Evolutionary conservation across 345 rosid genomes (phyloP).

Genomic region (Lepidium africanum): DNA sequence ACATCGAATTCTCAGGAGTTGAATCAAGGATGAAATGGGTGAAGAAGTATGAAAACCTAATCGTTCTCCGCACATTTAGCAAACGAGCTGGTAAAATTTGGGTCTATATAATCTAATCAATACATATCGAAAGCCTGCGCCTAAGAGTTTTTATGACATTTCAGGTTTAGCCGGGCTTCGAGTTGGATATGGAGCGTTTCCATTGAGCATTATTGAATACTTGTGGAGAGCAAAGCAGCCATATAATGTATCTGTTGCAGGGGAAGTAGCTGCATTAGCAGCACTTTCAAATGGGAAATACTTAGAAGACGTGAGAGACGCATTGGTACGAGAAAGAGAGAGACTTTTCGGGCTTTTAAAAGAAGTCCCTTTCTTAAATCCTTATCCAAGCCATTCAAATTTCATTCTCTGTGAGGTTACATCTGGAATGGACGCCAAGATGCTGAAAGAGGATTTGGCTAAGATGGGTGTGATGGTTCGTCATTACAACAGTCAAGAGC

Average conservation of each 20-base stretch:
- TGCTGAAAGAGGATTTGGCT: slow-evolving; percentile 84
- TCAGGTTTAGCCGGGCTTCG: slow-evolving; percentile 90
- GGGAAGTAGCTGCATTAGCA: slow-evolving; percentile 89
- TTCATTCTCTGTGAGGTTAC: slow-evolving; percentile 85
- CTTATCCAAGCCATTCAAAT: slow-evolving; percentile 77
- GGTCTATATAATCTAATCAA: neutral
- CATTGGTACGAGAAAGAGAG: slow-evolving; percentile 62
- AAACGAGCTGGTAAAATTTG: slow-evolving; percentile 81
- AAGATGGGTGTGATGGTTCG: slow-evolving; percentile 89
- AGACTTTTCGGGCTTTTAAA: slow-evolving; percentile 62
- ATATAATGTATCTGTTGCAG: slow-evolving; percentile 91
- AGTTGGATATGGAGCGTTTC: slow-evolving; percentile 96
- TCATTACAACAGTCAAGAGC: slow-evolving; percentile 74
- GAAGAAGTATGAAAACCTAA: slow-evolving; percentile 79
- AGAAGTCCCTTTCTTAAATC: slow-evolving; percentile 73
- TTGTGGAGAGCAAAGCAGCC: slow-evolving; percentile 95
- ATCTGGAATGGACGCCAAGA: slow-evolving; percentile 77
- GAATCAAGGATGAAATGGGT: slow-evolving; percentile 94
- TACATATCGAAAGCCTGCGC: neutral
- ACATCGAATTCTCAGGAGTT: slow-evolving; percentile 75
- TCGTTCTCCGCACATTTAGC: slow-evolving; percentile 95
- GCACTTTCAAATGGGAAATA: slow-evolving; percentile 67
- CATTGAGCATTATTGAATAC: slow-evolving; percentile 74
- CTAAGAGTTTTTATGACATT: neutral
- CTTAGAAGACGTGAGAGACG: slow-evolving; percentile 69